Evolutionary conservation across 73 alveolate species (phyloP), one percentile per base, ranked within the genome.

Genomic region (Symbiodinium pilosum): DNA sequence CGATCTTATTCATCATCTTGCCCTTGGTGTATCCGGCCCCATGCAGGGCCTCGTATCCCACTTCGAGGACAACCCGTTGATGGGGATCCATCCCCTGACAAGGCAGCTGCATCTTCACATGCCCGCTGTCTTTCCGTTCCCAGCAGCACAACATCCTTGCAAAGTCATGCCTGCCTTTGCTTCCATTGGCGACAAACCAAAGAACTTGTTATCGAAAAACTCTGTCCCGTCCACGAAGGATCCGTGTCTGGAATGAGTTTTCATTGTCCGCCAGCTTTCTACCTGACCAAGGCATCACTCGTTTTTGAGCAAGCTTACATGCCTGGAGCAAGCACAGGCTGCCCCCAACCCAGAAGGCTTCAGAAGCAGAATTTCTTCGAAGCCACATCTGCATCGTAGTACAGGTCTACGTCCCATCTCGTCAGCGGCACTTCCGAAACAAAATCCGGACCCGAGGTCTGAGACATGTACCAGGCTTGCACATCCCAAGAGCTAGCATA

Each of bases 71-170:
- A 43, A 91, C 96, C 11, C 96, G 43, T 30, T 91, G 96, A 51
- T 91, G 96, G 47, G 96, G 96, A 91, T 91, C 96, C 96, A 91
- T 91, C 73, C 96, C 96, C 96, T 91, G 95, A 2, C n/a, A n/a
- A n/a, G n/a, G n/a, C n/a, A n/a, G n/a, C n/a, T n/a, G n/a, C n/a
- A n/a, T n/a, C n/a, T n/a, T n/a, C n/a, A n/a, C n/a, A n/a, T n/a
- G 69, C 28, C 20, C 69, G 28, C 69, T 52, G 69, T 52, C 69
- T 20, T 52, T 52, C 20, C 69, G 69, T n/a, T n/a, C n/a, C n/a
- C n/a, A n/a, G n/a, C n/a, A n/a, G n/a, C n/a, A n/a, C n/a, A n/a
- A n/a, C n/a, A n/a, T n/a, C 14, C 14, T 47, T 47, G 59, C 77
- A 59, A 59, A 16, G n/a, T n/a, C 34, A 59, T 4, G 21, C 43